Conservation (phyloP, 2,329 filamentous ascomycete genomes). For the Hymenotorrendiella dingleyae region DNA sequence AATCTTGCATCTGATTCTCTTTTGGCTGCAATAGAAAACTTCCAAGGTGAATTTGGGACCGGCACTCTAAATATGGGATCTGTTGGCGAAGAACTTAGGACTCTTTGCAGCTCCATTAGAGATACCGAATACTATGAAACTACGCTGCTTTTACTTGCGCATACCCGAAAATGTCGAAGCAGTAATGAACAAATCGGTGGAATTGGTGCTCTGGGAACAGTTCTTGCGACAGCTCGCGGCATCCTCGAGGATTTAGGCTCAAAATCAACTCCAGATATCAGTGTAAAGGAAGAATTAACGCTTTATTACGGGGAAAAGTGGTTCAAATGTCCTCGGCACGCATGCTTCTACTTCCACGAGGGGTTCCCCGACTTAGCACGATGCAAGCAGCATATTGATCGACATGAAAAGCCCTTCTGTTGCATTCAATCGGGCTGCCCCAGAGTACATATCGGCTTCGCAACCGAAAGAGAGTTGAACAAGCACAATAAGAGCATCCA, state of each 20-base stretch:
- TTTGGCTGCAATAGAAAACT: too few species aligned
- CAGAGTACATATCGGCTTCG: constrained; percentile 29
- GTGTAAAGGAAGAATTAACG: background rate
- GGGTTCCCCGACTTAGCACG: constrained; percentile 31
- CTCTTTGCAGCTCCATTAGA: constrained; percentile 2
- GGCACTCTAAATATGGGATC: background rate
- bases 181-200: background rate
- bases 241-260: constrained; percentile 3
- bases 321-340: constrained; percentile 35
- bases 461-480: constrained; percentile 30
- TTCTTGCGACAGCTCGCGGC: constrained; percentile 3
- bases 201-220: background rate
- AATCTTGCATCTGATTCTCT: too few species aligned
- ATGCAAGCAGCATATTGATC: constrained; percentile 32
- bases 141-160: too few species aligned
- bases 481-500: constrained; percentile 19
- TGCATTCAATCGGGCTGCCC: constrained; percentile 32
- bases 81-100: background rate
- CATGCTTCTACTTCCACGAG: constrained; percentile 37
- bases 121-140: background rate
- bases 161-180: too few species aligned
- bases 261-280: background rate
- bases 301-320: constrained; percentile 31
- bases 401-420: constrained; percentile 33
- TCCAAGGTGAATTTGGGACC: background rate